Percentiles rank a stretch among this genome's conserved stretches.
These are phyloP conservation scores for Oehlia diaphana DNA, from an alignment of 192 early-diverging fungal genomes.

Conservation along the genomic window DNA sequence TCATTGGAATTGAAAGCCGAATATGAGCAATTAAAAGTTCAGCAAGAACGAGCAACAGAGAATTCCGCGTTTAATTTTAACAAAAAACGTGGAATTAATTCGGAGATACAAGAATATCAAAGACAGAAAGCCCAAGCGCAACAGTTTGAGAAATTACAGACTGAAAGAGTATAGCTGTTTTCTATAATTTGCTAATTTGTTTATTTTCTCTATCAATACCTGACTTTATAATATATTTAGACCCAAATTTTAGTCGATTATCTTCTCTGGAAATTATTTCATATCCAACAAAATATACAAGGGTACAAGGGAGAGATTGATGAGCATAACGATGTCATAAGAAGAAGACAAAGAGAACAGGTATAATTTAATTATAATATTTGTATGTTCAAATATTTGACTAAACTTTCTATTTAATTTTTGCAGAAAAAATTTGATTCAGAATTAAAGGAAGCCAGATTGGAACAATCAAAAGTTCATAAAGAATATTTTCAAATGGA, in stretches of 20 bases:
- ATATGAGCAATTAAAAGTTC: constrained; percentile 81
- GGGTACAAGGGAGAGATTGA: constrained; percentile 60
- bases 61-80: constrained; percentile 87
- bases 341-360: constrained; percentile 45
- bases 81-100: constrained; percentile 83
- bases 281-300: constrained; percentile 72
- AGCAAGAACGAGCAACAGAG: constrained; percentile 86
- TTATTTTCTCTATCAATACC: background rate
- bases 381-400: background rate
- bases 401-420: background rate
- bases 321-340: constrained; percentile 48
- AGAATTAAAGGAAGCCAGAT: constrained; percentile 62
- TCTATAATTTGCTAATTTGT: background rate
- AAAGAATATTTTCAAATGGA: constrained; percentile 74
- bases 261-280: constrained; percentile 90
- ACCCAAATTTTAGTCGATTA: constrained; percentile 64
- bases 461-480: constrained; percentile 72
- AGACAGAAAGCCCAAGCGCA: constrained; percentile 93
- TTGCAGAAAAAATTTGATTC: constrained; percentile 50
- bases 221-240: constrained; percentile 37
- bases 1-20: constrained; percentile 87
- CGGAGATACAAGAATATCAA: constrained; percentile 90
- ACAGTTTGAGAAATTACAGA: constrained; percentile 65
- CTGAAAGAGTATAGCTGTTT: constrained; percentile 49
- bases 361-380: constrained; percentile 27